Evolutionary conservation across 2,329 filamentous ascomycete species (phyloP), one percentile per base, ranked within the genome.

Genomic region (Trichoderma pleuroti): DNA sequence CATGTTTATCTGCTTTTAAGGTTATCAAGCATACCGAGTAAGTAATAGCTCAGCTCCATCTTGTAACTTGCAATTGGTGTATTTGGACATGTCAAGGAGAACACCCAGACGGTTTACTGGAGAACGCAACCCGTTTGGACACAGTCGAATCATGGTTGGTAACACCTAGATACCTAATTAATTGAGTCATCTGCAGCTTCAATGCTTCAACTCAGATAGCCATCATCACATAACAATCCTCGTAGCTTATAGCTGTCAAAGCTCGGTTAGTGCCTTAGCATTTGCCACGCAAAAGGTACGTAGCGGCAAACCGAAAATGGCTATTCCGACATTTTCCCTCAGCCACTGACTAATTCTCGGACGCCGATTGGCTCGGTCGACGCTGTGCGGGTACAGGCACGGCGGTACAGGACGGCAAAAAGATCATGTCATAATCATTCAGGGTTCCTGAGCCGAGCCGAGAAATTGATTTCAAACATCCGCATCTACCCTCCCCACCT

Each of bases 301-400:
- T 52, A 52, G 46, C 42, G 42, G 42, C 28, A 14, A 36, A 26
- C 56, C 67, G 21, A 24, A 70, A 70, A 42, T 49, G 67, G 57
- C 59, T n/a, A 56, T 63, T 70, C 59, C 67, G 65, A 42, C 18
- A 36, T 26, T 26, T 28, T 61, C n/a, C 30, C 32, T 34, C 10
- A 8, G 26, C 21, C 26, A 68, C 54, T 72, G 42, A 72, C 70
- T 72, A 72, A 72, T 72, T 69, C 65, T 62, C 42, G 69, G 30
- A 26, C 60, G 36, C 70, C 57, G 70, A 75, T 75, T 76, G 74
- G 75, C 68, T 74, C 74, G 74, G 75, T 59, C 57, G 70, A 71
- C 39, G 70, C 42, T 39, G 68, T 68, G 65, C 70, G 66, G 70
- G 61, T 36, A 71, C 36, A 59, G 34, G 63, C 30, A 66, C 34